These are phyloP conservation scores for Panicum miliaceum DNA, from an alignment of 176 grass and related monocot genomes.

Conservation along the genomic window DNA sequence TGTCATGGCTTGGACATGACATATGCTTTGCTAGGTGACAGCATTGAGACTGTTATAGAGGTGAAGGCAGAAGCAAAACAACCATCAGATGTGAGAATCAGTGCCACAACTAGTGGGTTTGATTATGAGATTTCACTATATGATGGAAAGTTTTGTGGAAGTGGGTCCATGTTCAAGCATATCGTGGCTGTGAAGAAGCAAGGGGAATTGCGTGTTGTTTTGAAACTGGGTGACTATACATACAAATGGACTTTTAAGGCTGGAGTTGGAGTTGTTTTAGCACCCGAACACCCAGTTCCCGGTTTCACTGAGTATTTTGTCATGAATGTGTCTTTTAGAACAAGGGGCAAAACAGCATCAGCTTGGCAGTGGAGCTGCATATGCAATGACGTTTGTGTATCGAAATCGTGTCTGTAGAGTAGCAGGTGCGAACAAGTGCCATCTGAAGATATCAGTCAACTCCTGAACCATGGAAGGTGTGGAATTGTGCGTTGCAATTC, in stretches of 20 bases:
- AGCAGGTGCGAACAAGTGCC: not conserved
- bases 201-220: not conserved
- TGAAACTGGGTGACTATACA: not conserved
- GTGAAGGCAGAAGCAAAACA: not conserved
- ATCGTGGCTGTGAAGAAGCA: slow-evolving; percentile 6
- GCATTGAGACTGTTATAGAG: slow-evolving; percentile 20
- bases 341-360: slow-evolving; percentile 12
- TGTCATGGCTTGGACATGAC: not conserved
- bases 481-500: not conserved
- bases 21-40: not conserved
- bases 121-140: not conserved
- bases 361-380: slow-evolving; percentile 31
- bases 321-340: slow-evolving; percentile 19
- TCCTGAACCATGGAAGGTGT: not conserved
- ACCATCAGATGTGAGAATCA: not conserved
- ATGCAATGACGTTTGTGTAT: not conserved
- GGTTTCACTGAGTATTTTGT: not conserved
- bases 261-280: not conserved
- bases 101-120: not conserved
- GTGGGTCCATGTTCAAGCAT: not conserved
- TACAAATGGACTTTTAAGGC: slow-evolving; percentile 4
- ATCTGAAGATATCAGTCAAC: too few relatives aligned
- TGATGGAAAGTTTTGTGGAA: not conserved
- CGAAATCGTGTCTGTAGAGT: not conserved
- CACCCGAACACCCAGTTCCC: not conserved